Evolutionary conservation across 139 green algal genomes (phyloP), one percentile per base, ranked within the genome.

Genomic region (Spirogloea muscicola): DNA sequence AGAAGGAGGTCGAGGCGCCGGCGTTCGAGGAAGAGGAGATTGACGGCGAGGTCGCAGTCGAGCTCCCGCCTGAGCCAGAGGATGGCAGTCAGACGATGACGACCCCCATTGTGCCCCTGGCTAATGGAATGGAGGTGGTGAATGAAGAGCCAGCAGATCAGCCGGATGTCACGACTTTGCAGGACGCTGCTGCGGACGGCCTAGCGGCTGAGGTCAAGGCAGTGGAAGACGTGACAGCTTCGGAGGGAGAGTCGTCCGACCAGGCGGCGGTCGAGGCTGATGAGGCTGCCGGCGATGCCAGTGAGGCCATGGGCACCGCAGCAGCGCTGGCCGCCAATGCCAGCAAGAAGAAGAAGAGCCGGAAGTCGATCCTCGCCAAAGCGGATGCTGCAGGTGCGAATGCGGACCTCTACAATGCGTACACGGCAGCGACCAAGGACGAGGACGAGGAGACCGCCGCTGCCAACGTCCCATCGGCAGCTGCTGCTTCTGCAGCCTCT

Each of bases 311-410:
- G n/a, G 57, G 33, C 7, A 39, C 59, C 34, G 36, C 59, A 9
- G 36, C 9, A 27, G 36, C 34, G 5, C 31, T n/a, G 31, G 36
- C 59, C 25, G 9, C 38, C 0, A n/a, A 21, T 46, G 67, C 49
- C 34, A 29, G 16, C 29, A 31, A 37, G 18, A 76, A 76, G 7
- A 76, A 76, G 29, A 69, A 76, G 49, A 76, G 66, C 3, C 55
- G 38, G 49, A 76, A 76, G 67, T 1, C 44, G 3, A 16, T 76
- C 3, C 31, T 76, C 9, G 67, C 67, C 2, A 40, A 76, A 18
- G 44, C 42, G 3, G 67, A 76, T 49, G 67, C 67, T 27, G 67
- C 46, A 27, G 66, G 27, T 6, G 38, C 36, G 18, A 3, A 63
- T 7, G 48, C 31, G 2, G 27, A 68, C 46, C 29, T 36, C 57